phyloP scores from a whole-genome alignment of 768 basidiomycete genomes.

The Boletellus emodensis region DNA sequence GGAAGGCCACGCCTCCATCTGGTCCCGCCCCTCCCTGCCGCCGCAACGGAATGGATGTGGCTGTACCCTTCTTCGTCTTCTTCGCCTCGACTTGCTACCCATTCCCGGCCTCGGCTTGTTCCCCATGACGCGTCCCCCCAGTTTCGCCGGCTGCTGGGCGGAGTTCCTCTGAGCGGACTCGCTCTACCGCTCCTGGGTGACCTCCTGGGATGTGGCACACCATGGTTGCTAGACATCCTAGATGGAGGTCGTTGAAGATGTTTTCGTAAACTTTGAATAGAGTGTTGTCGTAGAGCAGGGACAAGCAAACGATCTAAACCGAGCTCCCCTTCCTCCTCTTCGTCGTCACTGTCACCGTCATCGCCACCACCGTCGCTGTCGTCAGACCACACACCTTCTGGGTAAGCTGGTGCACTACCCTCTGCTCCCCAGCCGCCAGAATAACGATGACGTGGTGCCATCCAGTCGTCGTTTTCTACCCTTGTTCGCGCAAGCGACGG shows the following conservation, averaged over 20 bases:
- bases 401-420: conserved; percentile 11
- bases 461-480: conserved; percentile 57
- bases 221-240: conserved; percentile 10
- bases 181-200: conserved; percentile 16
- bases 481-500: conserved; percentile 61
- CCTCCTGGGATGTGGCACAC: conserved; percentile 8
- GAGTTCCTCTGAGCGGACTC: conserved; percentile 14
- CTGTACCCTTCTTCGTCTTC: conserved; percentile 28
- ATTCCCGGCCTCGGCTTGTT: conserved; percentile 19
- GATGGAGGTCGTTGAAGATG: conserved; percentile 43
- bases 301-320: conserved; percentile 65
- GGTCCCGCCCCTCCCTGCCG: conserved; percentile 14
- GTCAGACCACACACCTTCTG: conserved; percentile 15
- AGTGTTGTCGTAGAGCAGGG: conserved; percentile 67
- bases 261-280: conserved; percentile 65
- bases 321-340: conserved; percentile 53
- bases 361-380: conserved; percentile 35
- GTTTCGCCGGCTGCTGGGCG: conserved; percentile 2
- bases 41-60: conserved; percentile 21
- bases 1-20: conserved; percentile 34
- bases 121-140: conserved; percentile 23
- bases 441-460: conserved; percentile 32
- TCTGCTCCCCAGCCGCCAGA: conserved; percentile 31
- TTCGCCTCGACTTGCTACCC: conserved; percentile 27
- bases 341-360: conserved; percentile 35